Conservation (phyloP, 2,329 filamentous ascomycete genomes). For the Aphanoascus verrucosus region DNA sequence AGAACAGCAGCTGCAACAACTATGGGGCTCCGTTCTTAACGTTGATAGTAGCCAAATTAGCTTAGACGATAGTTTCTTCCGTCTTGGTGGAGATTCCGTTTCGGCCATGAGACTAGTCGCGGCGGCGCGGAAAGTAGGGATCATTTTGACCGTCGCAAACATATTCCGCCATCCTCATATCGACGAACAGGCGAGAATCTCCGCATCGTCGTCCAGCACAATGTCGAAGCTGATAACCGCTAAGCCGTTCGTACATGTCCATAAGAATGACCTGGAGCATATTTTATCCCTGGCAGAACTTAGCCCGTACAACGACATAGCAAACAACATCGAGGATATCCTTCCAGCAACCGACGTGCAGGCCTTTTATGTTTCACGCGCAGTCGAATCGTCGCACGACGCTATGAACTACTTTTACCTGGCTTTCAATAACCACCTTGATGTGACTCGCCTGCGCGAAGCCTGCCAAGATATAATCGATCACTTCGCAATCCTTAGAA, state of each 20-base stretch:
- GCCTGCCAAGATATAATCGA: background rate
- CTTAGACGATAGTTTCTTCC: slow-evolving; percentile 10
- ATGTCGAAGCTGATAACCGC: slow-evolving; percentile 5
- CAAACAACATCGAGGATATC: background rate
- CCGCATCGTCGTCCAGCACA: slow-evolving; percentile 24
- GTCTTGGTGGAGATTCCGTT: slow-evolving; percentile 14
- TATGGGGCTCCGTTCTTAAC: slow-evolving; percentile 11
- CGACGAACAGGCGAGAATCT: slow-evolving; percentile 12
- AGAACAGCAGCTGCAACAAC: slow-evolving; percentile 7
- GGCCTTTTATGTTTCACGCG: slow-evolving; percentile 39
- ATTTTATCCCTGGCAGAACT: slow-evolving; percentile 3
- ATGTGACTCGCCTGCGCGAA: slow-evolving; percentile 27
- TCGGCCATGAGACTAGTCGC: slow-evolving; percentile 14
- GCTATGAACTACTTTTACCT: slow-evolving; percentile 12
- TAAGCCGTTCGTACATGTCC: slow-evolving; percentile 5
- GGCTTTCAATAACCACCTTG: slow-evolving; percentile 26
- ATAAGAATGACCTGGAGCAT: slow-evolving; percentile 4
- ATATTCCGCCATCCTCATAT: slow-evolving; percentile 13
- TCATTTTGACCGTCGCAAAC: slow-evolving; percentile 12
- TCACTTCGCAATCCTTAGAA: slow-evolving; percentile 40
- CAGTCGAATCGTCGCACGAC: slow-evolving; percentile 5
- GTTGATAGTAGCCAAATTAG: slow-evolving; percentile 6
- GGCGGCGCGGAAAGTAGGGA: slow-evolving; percentile 11
- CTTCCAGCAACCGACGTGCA: slow-evolving; percentile 44
- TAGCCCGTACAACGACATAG: slow-evolving; percentile 3